A percentile compares a stretch with the other conserved stretches of the same genome.
Evolutionary conservation across 768 basidiomycete species (phyloP).

Genomic region (Suillus alpinus): DNA sequence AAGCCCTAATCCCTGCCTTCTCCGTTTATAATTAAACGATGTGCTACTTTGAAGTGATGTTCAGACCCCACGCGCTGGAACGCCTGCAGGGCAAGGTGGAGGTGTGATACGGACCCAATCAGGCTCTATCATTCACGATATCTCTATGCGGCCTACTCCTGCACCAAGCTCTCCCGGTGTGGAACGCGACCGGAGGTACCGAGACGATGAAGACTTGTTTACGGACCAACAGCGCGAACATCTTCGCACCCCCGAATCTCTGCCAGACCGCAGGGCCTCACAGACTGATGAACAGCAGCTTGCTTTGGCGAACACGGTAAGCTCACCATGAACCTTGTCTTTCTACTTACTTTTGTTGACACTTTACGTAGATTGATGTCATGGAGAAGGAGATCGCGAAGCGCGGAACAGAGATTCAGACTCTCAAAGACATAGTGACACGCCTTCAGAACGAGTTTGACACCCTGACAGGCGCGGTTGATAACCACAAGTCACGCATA

Average conservation of each 20-base stretch:
- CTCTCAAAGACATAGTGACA: background rate
- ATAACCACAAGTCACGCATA: background rate
- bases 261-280: background rate
- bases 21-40: background rate
- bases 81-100: background rate
- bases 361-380: background rate
- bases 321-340: background rate
- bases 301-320: background rate
- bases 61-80: background rate
- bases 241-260: constrained; percentile 5
- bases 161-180: constrained; percentile 38
- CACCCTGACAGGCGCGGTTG: background rate
- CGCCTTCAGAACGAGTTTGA: background rate
- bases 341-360: background rate
- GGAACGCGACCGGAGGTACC: constrained; percentile 7
- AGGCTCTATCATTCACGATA: constrained; percentile 43
- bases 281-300: background rate
- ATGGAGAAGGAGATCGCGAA: too few relatives aligned
- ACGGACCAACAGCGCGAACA: background rate
- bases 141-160: constrained; percentile 51
- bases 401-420: background rate
- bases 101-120: constrained; percentile 40
- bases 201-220: constrained; percentile 9
- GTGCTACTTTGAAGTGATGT: background rate
- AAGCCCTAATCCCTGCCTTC: background rate